Conservation (phyloP, 164 flowering plant species). For the Malania oleifera region DNA sequence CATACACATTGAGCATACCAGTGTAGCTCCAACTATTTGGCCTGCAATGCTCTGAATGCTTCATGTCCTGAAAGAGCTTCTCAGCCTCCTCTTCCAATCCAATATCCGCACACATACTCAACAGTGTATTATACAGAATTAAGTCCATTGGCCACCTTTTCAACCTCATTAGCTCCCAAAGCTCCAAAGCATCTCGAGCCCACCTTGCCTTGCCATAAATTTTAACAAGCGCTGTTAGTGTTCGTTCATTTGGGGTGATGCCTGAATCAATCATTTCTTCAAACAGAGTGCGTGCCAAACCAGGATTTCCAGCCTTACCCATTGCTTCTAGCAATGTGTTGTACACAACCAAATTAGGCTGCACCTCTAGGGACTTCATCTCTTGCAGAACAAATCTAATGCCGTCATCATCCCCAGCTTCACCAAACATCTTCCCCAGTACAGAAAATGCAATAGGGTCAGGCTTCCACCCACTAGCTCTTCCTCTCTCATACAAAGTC, state of each 20-base stretch:
- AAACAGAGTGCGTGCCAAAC: constrained; percentile 67
- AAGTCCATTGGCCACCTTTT: constrained; percentile 87
- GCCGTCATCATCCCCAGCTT: constrained; percentile 86
- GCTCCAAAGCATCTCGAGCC: constrained; percentile 69
- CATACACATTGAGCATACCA: constrained; percentile 83
- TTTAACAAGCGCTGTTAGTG: constrained; percentile 74
- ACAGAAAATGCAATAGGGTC: constrained; percentile 71
- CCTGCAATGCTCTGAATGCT: constrained; percentile 36
- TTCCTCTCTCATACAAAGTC: constrained; percentile 83
- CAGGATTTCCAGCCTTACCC: constrained; percentile 95
- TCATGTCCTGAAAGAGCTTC: constrained; percentile 81
- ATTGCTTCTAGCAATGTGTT: constrained; percentile 81
- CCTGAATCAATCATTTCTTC: constrained; percentile 76
- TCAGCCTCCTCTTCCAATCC: constrained; percentile 87
- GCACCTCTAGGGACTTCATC: constrained; percentile 64
- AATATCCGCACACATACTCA: constrained; percentile 96
- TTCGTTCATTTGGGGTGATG: constrained; percentile 65
- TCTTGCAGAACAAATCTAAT: constrained; percentile 75
- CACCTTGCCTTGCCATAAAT: constrained; percentile 92
- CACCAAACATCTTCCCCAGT: constrained; percentile 85
- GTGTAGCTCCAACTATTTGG: constrained; percentile 94
- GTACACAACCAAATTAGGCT: constrained; percentile 84
- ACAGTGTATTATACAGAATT: constrained; percentile 71
- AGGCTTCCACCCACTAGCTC: constrained; percentile 88
- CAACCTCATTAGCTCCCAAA: constrained; percentile 73